Base-by-base conservation (phyloP, 176 grass and related monocot species). In the Carex parvula region DNA sequence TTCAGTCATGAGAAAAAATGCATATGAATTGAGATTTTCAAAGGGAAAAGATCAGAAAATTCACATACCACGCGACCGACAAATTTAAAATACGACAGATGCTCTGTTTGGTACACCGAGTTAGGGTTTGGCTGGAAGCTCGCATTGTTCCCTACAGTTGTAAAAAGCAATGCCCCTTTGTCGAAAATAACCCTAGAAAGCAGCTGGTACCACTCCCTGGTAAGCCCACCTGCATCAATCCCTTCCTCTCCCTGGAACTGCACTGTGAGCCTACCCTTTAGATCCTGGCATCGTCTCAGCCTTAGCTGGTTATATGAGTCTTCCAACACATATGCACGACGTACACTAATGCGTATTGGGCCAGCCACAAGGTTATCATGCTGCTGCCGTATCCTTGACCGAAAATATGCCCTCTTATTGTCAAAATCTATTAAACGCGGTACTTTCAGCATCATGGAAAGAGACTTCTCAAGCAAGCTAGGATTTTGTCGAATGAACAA, bases 61-160 rank as follows among this genome's bases (percentile, higher is more conserved):
- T 67, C 67, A 83, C 73, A 67, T 95, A 95, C 93, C 93, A 95
- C 91, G 26, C 93, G 93, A 37, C 93, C 93, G 57, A 95, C 93
- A 91, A 95, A 95, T 80, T 89, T 95, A 87, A 95, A 95, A 89
- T 95, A 95, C 21, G 93, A 95, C 73, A 95, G 88, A 88, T 95
- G 93, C 74, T 95, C 93, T 3, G 90, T 95, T 83, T 95, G 93
- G 81, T 91, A 95, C 61, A 91, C 93, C 29, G 93, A 92, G 44
- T 95, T 95, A 6, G 93, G 90, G 79, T 95, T 95, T 64, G 93
- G 93, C 83, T 95, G 93, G 88, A 95, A 95, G 85, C 84, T 92
- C 37, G 93, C 76, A 73, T 91, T 91, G 59, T 92, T 95, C 75
- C 93, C 93, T 61, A 95, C 85, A 15, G 93, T 95, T 58, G 93